Percentiles rank a stretch among this genome's conserved stretches.
Conservation (phyloP, 2,329 filamentous ascomycete species). For the Microdochium nivale region DNA sequence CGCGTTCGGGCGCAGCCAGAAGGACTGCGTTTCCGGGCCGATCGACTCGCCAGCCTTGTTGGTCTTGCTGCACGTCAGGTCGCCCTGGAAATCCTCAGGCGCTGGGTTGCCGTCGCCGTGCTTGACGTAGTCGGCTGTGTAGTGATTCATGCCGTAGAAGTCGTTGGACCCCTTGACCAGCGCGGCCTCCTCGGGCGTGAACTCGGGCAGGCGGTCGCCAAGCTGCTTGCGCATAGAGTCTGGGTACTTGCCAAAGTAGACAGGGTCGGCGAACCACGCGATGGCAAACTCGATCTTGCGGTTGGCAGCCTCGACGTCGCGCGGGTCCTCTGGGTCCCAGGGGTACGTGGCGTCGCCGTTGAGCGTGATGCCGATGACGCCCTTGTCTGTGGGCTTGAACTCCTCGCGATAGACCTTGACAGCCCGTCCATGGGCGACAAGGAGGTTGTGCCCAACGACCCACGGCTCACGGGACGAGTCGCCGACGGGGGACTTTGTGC, state of each 20-base stretch:
- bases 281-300: slow-evolving; percentile 84
- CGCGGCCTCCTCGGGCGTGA: slow-evolving; percentile 61
- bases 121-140: slow-evolving; percentile 80
- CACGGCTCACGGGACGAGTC: slow-evolving; percentile 73
- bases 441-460: slow-evolving; percentile 72
- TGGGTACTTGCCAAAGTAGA: slow-evolving; percentile 79
- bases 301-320: slow-evolving; percentile 66
- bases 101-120: slow-evolving; percentile 55
- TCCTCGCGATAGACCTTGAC: slow-evolving; percentile 78
- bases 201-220: slow-evolving; percentile 66
- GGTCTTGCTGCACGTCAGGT: slow-evolving; percentile 63
- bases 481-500: slow-evolving; percentile 59
- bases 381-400: slow-evolving; percentile 64
- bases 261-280: slow-evolving; percentile 80
- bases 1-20: slow-evolving; percentile 72
- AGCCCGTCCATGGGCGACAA: slow-evolving; percentile 71
- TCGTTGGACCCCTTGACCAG: slow-evolving; percentile 83
- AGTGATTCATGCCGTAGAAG: slow-evolving; percentile 94
- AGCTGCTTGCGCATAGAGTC: slow-evolving; percentile 77
- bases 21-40: slow-evolving; percentile 72
- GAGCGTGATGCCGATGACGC: slow-evolving; percentile 79
- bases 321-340: slow-evolving; percentile 69
- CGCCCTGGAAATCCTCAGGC: slow-evolving; percentile 62
- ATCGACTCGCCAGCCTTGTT: slow-evolving; percentile 67
- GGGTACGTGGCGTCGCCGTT: slow-evolving; percentile 80